Evolutionary conservation across 768 basidiomycete genomes (phyloP).

Genomic region (Strobilomyces dryophilus): DNA sequence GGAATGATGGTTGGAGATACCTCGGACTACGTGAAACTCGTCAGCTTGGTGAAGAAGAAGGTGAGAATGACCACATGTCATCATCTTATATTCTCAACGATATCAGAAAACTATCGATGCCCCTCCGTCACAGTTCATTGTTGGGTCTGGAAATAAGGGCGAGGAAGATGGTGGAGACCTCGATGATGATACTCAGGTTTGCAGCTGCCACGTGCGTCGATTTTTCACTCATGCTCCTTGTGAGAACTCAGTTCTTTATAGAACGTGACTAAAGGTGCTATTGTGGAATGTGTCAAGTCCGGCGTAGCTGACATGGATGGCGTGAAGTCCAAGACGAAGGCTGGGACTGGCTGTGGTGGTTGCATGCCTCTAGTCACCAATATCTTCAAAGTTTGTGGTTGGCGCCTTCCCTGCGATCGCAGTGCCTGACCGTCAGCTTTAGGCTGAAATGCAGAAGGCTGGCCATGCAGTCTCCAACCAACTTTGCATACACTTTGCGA

Average conservation of each 20-base stretch:
- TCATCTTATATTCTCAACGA: neutral
- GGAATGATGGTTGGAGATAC: constrained; percentile 82
- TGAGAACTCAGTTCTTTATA: constrained; percentile 13
- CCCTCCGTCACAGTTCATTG: constrained; percentile 62
- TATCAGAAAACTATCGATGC: constrained; percentile 59
- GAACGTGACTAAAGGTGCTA: constrained; percentile 62
- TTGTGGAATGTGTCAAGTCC: constrained; percentile 46
- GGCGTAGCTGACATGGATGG: constrained; percentile 48
- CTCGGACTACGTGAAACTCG: constrained; percentile 61
- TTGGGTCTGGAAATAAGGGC: constrained; percentile 47
- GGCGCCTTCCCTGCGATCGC: neutral
- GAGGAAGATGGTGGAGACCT: constrained; percentile 62
- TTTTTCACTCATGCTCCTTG: neutral
- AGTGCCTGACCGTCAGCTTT: constrained; percentile 13
- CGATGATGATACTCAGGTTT: constrained; percentile 69
- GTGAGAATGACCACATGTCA: constrained; percentile 15
- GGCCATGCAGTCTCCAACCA: constrained; percentile 55
- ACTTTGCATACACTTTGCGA: constrained; percentile 62
- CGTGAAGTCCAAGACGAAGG: constrained; percentile 65
- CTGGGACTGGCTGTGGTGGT: constrained; percentile 70
- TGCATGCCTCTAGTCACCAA: constrained; percentile 55
- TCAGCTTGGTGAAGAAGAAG: constrained; percentile 69
- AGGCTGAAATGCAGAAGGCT: constrained; percentile 64
- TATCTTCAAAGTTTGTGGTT: constrained; percentile 33
- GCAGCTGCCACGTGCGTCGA: constrained; percentile 55